Base-by-base conservation (phyloP, 2,329 filamentous ascomycete genomes). In the Amauroascus verrucosus region DNA sequence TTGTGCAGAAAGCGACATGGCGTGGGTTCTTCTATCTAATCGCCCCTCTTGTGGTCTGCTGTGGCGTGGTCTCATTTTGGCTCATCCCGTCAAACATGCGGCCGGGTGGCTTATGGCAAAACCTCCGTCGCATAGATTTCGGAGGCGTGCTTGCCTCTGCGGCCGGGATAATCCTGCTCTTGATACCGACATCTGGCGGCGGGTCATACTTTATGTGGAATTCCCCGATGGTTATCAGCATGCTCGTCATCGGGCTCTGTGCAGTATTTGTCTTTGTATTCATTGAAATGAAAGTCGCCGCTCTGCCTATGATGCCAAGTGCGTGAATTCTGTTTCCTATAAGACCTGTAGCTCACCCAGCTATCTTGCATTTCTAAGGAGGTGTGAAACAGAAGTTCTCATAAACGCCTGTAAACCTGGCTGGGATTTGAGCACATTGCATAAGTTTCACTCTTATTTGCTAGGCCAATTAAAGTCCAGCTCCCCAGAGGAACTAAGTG, bases 171-270 rank as follows among this genome's bases (percentile, higher is more conserved):
- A 68, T 72, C 0, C 63, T 78, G 1, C 60, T 79, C 1, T 68
- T 79, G 53, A 61, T 78, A 0, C 74, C 76, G 0, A 57, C 80
- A 32, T 78, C 78, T 1, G 83, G 80, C 79, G 81, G 79, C 22
- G 81, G 81, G 1, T 75, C 75, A 40, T 71, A 79, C 56, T 80
- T 81, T 57, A 60, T 72, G 0, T 84, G 81, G 81, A 63, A 70
- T 1, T 79, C 77, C 0, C 65, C 69, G 0, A 75, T 79, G 57
- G 78, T 82, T 11, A 71, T 83, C 44, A 71, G 70, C 0, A 77
- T 79, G 0, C 60, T 84, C 1, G 65, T 78, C 0, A 62, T 81
- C 1, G 81, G 82, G 0, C 51, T 62, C 33, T 35, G 58, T 53
- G 1, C 56, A 67, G 1, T 64, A 57, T 7, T 50, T 62, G 4